Base-by-base conservation (phyloP, 192 early-diverging fungal species). In the Coemansia sp. region DNA sequence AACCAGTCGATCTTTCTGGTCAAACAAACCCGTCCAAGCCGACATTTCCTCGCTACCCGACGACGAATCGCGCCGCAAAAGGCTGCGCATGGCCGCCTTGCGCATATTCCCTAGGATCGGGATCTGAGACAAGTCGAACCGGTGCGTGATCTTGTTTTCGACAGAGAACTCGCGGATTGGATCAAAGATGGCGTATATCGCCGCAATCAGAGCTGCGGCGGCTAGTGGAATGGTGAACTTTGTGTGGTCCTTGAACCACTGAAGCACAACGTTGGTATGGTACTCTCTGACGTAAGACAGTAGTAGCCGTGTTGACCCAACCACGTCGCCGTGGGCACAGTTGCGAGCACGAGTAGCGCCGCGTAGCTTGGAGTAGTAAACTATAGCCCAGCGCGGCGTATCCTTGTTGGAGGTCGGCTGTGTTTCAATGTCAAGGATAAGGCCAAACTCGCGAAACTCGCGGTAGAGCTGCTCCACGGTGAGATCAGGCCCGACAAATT, bases 91-190 rank as follows among this genome's bases (percentile, higher is more conserved):
- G 4, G 70, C 75, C 1, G 68, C 75, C 48, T 70, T 66, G 16
- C 72, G 66, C 62, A 77, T 62, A 41, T 67, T 68, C n/a, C 80
- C 76, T 3, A 83, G 19, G 16, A 83, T 16, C 45, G 80, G 80
- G 6, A 83, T 19, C 33, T 59, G 64, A 8, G 72, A 75, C 44
- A 89, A 70, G 53, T 89, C 89, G 72, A 93, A 96, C 33, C 94
- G 81, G 34, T 90, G 87, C 1, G 92, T 95, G 50, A 93, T 81
- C 74, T 91, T 91, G 72, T 95, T 92, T 29, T 87, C 89, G 67
- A 96, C 92, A 68, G 89, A 94, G 74, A 95, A 97, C 53, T 92
- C 85, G 21, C 97, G 91, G 56, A 95, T 85, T 4, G 97, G 95
- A 66, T 97, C 97, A 77, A 98, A 98, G 21, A 85, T 59, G 3